Conservation (phyloP, 441 rosid species). For the Pelargonium cotyledonis region DNA sequence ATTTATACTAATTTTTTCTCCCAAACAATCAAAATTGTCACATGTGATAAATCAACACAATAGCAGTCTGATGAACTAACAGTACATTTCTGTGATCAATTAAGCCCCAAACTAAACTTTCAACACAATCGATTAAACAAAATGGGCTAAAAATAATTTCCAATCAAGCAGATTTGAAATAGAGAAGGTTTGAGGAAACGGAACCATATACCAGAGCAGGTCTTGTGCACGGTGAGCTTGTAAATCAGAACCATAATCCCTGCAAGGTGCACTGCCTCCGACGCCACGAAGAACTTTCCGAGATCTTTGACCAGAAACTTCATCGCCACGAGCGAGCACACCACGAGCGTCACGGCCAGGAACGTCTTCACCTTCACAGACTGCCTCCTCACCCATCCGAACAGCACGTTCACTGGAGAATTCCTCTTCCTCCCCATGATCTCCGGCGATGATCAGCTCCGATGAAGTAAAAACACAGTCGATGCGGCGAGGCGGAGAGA, state of each 20-base stretch:
- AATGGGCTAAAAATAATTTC: too few relatives aligned
- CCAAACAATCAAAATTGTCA: too few relatives aligned
- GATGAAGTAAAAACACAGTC: too few relatives aligned
- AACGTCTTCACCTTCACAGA: slow-evolving; percentile 48
- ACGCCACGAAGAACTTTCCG: slow-evolving; percentile 48
- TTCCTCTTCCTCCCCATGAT: slow-evolving; percentile 56
- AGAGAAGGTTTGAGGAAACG: not conserved
- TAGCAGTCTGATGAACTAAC: too few relatives aligned
- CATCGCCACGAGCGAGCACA: slow-evolving; percentile 36
- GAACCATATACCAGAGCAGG: slow-evolving; percentile 48
- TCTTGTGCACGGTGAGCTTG: slow-evolving; percentile 61
- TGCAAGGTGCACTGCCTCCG: slow-evolving; percentile 62
- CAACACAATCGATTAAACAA: too few relatives aligned
- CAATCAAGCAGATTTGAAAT: too few relatives aligned
- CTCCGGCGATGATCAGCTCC: too few relatives aligned
- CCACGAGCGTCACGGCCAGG: slow-evolving; percentile 24
- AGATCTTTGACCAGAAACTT: slow-evolving; percentile 31
- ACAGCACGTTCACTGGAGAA: slow-evolving; percentile 33
- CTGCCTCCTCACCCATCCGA: slow-evolving; percentile 49
- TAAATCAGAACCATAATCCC: slow-evolving; percentile 64
- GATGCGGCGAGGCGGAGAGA: too few relatives aligned
- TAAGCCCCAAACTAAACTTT: too few relatives aligned
- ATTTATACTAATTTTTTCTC: too few relatives aligned
- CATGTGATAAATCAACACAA: too few relatives aligned
- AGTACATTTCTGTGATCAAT: too few relatives aligned